Evolutionary conservation across 352 stramenopile genomes (phyloP), one percentile per base, ranked within the genome.

Genomic region (Phytophthora crassamura): DNA sequence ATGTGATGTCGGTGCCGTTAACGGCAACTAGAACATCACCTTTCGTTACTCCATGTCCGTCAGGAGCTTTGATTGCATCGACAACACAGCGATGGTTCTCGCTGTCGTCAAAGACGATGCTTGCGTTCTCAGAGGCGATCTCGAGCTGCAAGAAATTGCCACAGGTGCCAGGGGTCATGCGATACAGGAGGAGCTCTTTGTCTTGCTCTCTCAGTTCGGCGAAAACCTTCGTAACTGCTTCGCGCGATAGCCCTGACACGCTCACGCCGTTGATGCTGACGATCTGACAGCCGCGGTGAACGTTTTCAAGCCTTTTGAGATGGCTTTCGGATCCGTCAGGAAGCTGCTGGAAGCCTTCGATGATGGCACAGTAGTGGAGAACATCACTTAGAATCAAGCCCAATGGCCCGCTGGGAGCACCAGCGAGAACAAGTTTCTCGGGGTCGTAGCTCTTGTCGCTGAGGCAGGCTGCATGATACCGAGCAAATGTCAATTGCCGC

Each of bases 121-220:
- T 43, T n/a, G 11, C n/a, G 22, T 51, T 32, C 20, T 48, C 43
- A 4, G 43, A 55, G 25, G 20, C 12, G 10, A 64, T 57, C 14
- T 74, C 64, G n/a, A 80, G 49, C 40, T 67, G 54, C 28, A 64
- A 59, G 36, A 90, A 69, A 5, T 33, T 45, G 12, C 56, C 36
- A 34, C 77, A 89, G 1, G 42, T 55, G 2, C 40, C 15, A 1
- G 64, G 59, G 0, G 66, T 64, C 10, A 73, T 56, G n/a, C 76
- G 70, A 42, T 89, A 88, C n/a, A 89, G 49, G 25, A 88, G 56
- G 15, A 90, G 63, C 9, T 86, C 63, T 60, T 90, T 90, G 18
- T 84, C 73, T 38, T 80, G 59, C 15, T 89, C 71, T 56, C 67
- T 75, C 22, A 85, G 40, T 1, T 34, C 52, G 16, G 59, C 50